Conservation (phyloP, 2,329 filamentous ascomycete species). For the Diaporthe helianthi region DNA sequence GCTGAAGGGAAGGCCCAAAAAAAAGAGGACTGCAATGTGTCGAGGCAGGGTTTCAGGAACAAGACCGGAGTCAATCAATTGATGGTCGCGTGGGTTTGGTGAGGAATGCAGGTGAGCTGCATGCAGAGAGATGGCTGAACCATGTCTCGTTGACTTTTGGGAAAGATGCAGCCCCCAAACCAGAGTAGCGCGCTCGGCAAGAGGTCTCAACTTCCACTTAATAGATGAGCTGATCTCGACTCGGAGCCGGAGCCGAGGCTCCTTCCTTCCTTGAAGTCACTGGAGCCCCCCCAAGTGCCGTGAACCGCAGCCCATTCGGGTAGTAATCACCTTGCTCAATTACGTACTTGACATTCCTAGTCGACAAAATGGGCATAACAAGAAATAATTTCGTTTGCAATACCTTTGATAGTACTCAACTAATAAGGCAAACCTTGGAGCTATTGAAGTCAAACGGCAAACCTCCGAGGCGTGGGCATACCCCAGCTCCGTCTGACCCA, state of each 20-base stretch:
- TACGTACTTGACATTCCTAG: neutral
- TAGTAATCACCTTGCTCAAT: neutral
- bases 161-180: neutral
- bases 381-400: slow-evolving; percentile 1
- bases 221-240: slow-evolving; percentile 24
- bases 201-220: slow-evolving; percentile 5
- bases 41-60: slow-evolving; percentile 15
- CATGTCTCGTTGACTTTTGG: slow-evolving; percentile 14
- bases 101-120: neutral
- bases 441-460: slow-evolving; percentile 21
- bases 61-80: neutral
- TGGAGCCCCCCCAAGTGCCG: neutral
- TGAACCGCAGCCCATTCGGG: slow-evolving; percentile 10
- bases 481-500: neutral
- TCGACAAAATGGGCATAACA: slow-evolving; percentile 7
- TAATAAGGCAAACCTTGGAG: neutral
- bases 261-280: neutral
- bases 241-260: slow-evolving; percentile 10
- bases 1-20: neutral
- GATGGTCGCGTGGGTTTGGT: neutral
- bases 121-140: slow-evolving; percentile 12
- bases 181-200: neutral
- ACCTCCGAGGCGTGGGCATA: slow-evolving; percentile 3
- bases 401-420: neutral
- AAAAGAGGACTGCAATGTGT: neutral